phyloP scores from a whole-genome alignment of 2,329 filamentous ascomycete species.

The Nothophaeocryptopus gaeumannii region DNA sequence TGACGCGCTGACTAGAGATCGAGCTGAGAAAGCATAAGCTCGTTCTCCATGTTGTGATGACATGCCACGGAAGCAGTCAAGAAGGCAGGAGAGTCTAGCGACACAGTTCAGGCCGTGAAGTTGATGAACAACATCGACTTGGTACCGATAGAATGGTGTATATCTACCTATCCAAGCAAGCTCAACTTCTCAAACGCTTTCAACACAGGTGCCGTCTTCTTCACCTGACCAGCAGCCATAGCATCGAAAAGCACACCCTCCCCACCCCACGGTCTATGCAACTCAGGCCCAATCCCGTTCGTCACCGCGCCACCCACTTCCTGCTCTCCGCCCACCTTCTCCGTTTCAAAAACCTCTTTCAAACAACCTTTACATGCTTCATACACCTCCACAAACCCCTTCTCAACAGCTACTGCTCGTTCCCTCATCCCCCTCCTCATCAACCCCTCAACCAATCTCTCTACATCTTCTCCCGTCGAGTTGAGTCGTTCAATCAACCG shows the following conservation, averaged over 20 bases:
- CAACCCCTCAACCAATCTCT: conserved; percentile 71
- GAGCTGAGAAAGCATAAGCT: too few relatives aligned
- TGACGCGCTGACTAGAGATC: too few relatives aligned
- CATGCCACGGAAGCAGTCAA: too few relatives aligned
- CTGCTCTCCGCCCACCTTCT: too few relatives aligned
- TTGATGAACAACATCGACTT: too few relatives aligned
- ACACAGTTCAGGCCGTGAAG: too few relatives aligned
- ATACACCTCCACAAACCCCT: conserved; percentile 69
- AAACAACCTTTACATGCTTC: conserved; percentile 66
- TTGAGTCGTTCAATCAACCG: conserved; percentile 81
- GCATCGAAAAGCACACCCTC: conserved; percentile 48
- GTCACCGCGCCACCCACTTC: conserved; percentile 14
- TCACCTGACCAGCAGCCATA: conserved; percentile 36
- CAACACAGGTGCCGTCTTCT: conserved; percentile 51
- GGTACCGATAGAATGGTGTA: too few relatives aligned
- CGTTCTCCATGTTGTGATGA: too few relatives aligned
- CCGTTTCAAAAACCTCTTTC: conserved; percentile 67
- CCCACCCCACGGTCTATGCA: conserved; percentile 39
- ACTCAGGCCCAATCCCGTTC: conserved; percentile 20
- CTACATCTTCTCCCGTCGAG: conserved; percentile 66
- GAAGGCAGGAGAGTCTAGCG: too few relatives aligned
- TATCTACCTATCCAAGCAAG: conserved; percentile 34
- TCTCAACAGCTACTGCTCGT: conserved; percentile 74
- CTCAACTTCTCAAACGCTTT: conserved; percentile 50
- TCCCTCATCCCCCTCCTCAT: conserved; percentile 82